Evolutionary conservation across 148 eudicot genomes (phyloP).

Genomic region (Chenopodium album): DNA sequence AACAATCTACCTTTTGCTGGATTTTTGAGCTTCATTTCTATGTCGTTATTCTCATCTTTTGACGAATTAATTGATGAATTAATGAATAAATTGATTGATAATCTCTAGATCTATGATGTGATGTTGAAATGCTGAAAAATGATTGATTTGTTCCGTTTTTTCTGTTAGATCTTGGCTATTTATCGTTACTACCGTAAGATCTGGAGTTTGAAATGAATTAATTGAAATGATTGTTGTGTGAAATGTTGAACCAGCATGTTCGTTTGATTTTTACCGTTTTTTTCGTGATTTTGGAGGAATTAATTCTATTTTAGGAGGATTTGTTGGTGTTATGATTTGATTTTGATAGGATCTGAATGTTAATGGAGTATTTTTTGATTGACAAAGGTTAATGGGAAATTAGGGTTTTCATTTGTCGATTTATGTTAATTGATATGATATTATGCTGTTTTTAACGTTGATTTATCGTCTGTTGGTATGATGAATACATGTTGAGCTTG

Average conservation of each 20-base stretch:
- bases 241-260: background rate
- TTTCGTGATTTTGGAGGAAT: background rate
- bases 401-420: background rate
- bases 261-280: background rate
- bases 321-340: background rate
- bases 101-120: background rate
- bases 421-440: background rate
- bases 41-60: background rate
- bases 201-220: background rate
- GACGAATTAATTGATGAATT: background rate
- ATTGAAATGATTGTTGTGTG: background rate
- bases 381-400: background rate
- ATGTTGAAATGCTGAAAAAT: background rate
- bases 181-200: background rate
- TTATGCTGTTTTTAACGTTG: background rate
- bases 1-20: constrained; percentile 1
- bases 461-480: background rate
- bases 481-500: background rate
- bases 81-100: background rate
- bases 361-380: background rate
- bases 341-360: background rate
- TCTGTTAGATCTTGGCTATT: background rate
- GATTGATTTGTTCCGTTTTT: background rate
- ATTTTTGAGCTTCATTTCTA: background rate
- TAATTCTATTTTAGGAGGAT: background rate